A percentile compares a stretch with the other conserved stretches of the same genome.
Evolutionary conservation across 1,284 basidiomycete species (phyloP).

Genomic region (Cutaneotrichosporon cyanovorans): DNA sequence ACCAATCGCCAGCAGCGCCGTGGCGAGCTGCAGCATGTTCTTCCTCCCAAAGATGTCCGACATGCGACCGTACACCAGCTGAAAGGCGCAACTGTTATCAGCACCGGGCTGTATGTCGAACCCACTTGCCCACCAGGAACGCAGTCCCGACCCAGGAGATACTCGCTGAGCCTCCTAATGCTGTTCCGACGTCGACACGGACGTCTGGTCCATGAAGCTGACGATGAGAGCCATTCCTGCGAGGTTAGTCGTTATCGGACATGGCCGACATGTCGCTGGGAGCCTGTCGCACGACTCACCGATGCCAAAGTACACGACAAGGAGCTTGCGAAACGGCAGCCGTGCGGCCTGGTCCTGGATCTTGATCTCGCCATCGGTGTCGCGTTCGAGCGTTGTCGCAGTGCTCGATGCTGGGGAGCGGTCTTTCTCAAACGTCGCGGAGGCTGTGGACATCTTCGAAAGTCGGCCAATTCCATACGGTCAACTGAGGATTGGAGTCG

Average conservation of each 20-base stretch:
- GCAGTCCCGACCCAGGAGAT: conserved; percentile 34
- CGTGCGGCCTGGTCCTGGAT: conserved; percentile 28
- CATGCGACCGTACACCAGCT: conserved; percentile 31
- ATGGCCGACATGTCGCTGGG: neutral
- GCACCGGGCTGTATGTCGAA: neutral
- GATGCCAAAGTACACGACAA: conserved; percentile 28
- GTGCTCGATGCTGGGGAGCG: too few species aligned
- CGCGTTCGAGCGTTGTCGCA: too few species aligned
- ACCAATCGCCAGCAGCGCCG: conserved; percentile 25
- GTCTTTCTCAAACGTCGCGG: too few species aligned
- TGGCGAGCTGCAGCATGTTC: conserved; percentile 23
- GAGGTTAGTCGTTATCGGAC: neutral
- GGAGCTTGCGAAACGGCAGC: conserved; percentile 17
- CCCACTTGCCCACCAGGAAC: conserved; percentile 32
- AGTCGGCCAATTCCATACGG: too few species aligned
- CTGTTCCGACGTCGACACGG: conserved; percentile 29
- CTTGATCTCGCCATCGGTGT: conserved; percentile 2
- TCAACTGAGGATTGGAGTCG: too few species aligned
- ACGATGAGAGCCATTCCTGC: conserved; percentile 25
- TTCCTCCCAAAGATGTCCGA: conserved; percentile 35
- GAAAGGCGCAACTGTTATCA: conserved; percentile 24
- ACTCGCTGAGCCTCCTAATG: conserved; percentile 19
- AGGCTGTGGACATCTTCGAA: too few species aligned
- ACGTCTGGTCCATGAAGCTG: conserved; percentile 31
- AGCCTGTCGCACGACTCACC: conserved; percentile 11